A percentile compares a stretch with the other conserved stretches of the same genome.
Evolutionary conservation across 768 basidiomycete genomes (phyloP).

Genomic region (Russula earlei): DNA sequence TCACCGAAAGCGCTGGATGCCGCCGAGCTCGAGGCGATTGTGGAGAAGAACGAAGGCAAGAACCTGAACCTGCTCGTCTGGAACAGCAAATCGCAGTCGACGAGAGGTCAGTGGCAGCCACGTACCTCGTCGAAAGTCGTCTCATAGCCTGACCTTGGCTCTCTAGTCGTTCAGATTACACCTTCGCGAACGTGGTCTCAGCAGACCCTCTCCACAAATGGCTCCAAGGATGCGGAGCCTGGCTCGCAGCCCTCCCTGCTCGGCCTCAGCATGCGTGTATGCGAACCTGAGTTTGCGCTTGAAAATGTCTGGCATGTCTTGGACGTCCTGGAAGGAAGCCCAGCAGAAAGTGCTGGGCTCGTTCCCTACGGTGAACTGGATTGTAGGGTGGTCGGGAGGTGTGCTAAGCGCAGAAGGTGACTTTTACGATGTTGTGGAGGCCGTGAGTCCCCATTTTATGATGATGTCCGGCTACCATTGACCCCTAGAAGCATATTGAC

Average conservation of each 20-base stretch:
- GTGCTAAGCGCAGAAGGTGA: conserved; percentile 85
- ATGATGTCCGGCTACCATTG: background rate
- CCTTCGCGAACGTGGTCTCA: conserved; percentile 83
- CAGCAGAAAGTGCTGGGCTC: conserved; percentile 91
- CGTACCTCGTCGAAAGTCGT: background rate
- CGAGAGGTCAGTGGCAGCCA: conserved; percentile 51
- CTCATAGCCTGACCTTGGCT: background rate
- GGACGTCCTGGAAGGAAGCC: conserved; percentile 92
- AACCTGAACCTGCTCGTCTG: conserved; percentile 67
- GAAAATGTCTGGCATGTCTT: conserved; percentile 98
- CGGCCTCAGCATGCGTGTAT: conserved; percentile 89
- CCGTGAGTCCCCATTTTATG: conserved; percentile 41
- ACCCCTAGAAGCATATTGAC: conserved; percentile 65
- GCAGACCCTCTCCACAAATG: conserved; percentile 29
- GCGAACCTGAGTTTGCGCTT: conserved; percentile 77
- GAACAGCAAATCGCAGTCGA: conserved; percentile 70
- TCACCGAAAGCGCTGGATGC: conserved; percentile 53
- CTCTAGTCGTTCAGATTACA: conserved; percentile 66
- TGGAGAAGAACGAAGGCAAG: conserved; percentile 70
- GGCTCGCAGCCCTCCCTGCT: conserved; percentile 76
- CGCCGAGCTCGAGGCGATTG: conserved; percentile 64
- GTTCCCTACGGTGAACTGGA: conserved; percentile 83
- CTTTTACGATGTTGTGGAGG: conserved; percentile 93
- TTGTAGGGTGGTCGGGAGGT: conserved; percentile 91
- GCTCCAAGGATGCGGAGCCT: conserved; percentile 32